phyloP scores from a whole-genome alignment of 176 grass and related monocot species.

The Avena atlantica region DNA sequence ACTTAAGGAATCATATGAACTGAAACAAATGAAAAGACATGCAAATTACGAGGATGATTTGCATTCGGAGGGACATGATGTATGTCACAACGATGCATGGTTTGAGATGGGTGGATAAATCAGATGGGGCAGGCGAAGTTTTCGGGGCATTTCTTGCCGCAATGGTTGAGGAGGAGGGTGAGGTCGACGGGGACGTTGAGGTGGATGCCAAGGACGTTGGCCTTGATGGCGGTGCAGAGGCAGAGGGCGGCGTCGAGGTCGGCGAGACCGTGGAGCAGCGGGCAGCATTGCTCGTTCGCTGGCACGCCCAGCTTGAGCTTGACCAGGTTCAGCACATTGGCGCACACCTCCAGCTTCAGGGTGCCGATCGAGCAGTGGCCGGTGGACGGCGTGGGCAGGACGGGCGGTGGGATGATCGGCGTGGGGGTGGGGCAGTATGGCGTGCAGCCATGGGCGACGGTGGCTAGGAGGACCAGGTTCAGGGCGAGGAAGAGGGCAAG shows the following conservation, averaged over 20 bases:
- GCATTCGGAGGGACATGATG: neutral
- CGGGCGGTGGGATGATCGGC: neutral
- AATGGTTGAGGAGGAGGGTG: slow-evolving; percentile 6
- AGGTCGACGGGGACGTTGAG: slow-evolving; percentile 10
- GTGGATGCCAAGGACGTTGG: slow-evolving; percentile 49
- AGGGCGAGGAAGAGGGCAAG: slow-evolving; percentile 33
- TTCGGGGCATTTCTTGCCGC: neutral
- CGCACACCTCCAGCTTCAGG: slow-evolving; percentile 48
- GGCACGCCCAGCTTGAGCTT: slow-evolving; percentile 35
- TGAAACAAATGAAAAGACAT: neutral
- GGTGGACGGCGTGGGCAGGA: neutral
- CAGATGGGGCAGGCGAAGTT: neutral
- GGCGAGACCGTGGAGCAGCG: neutral
- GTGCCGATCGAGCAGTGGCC: slow-evolving; percentile 44
- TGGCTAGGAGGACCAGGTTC: slow-evolving; percentile 32
- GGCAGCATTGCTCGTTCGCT: slow-evolving; percentile 45
- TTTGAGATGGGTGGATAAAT: neutral
- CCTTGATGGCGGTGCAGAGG: slow-evolving; percentile 19
- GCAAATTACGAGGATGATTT: neutral
- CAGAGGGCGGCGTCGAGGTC: slow-evolving; percentile 1
- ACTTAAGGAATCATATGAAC: neutral
- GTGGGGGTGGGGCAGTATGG: slow-evolving; percentile 4
- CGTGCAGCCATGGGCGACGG: slow-evolving; percentile 32
- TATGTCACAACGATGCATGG: too few relatives aligned
- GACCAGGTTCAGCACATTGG: slow-evolving; percentile 50